A percentile compares a stretch with the other conserved stretches of the same genome.
phyloP scores from a whole-genome alignment of 257 asterid species.

The Jaltomata sinuosa region DNA sequence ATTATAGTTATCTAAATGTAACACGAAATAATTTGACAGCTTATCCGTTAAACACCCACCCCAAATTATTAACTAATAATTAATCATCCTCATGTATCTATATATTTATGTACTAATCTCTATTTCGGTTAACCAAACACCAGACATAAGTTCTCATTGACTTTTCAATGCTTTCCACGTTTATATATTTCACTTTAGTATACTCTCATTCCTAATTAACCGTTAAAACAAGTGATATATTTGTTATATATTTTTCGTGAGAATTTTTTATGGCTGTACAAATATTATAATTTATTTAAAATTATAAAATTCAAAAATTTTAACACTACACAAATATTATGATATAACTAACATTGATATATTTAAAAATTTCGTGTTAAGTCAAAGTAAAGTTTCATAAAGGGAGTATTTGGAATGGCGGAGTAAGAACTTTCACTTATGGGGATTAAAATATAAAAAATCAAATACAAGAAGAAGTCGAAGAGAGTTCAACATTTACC shows the following conservation, averaged over 20 bases:
- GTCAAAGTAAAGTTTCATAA: too few species aligned
- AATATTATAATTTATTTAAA: not conserved
- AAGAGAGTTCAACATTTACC: too few species aligned
- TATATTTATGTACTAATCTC: not conserved
- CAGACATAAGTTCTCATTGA: not conserved
- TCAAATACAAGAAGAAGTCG: too few species aligned
- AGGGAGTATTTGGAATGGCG: too few species aligned
- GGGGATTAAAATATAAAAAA: too few species aligned
- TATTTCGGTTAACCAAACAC: not conserved
- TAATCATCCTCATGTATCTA: not conserved
- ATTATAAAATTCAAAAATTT: not conserved
- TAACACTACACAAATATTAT: not conserved
- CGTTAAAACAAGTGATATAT: not conserved
- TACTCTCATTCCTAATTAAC: not conserved
- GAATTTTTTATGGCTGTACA: not conserved
- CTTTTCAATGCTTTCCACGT: not conserved
- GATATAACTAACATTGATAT: too few species aligned
- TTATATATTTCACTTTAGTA: not conserved
- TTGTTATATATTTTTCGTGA: not conserved
- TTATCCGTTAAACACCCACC: not conserved
- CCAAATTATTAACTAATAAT: not conserved
- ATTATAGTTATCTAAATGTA: not conserved
- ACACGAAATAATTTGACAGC: not conserved
- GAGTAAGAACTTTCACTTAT: too few species aligned
- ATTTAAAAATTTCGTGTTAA: too few species aligned